Percentiles rank a stretch among this genome's conserved stretches.
phyloP scores from a whole-genome alignment of 805 yeast genomes.

The Saturnispora saitoi region DNA sequence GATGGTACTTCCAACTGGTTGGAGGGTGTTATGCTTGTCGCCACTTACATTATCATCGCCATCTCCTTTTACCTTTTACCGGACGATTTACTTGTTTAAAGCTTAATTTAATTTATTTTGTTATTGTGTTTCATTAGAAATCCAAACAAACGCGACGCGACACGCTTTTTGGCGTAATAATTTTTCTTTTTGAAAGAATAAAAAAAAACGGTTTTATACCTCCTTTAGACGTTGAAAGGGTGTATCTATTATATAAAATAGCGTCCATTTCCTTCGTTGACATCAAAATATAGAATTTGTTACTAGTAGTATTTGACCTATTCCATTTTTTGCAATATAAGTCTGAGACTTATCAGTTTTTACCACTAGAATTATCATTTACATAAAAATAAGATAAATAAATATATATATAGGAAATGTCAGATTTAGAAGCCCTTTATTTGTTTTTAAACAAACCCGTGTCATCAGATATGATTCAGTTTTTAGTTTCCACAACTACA shows the following conservation, averaged over 20 bases:
- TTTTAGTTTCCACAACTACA: constrained; percentile 49
- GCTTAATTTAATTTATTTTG: neutral
- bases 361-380: too few species aligned
- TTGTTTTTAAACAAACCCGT: constrained; percentile 50
- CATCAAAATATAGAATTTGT: too few species aligned
- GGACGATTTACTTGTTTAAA: constrained; percentile 31
- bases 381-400: neutral
- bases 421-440: constrained; percentile 41
- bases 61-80: constrained; percentile 89
- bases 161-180: neutral
- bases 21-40: constrained; percentile 87
- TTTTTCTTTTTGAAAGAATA: neutral
- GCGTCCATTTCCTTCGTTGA: neutral
- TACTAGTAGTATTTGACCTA: too few species aligned
- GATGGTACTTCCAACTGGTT: constrained; percentile 97
- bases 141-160: neutral
- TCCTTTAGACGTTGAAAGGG: neutral
- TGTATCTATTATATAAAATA: neutral
- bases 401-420: constrained; percentile 21
- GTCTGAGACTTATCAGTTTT: too few species aligned
- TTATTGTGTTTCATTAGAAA: neutral
- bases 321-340: too few species aligned
- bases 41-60: constrained; percentile 81
- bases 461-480: constrained; percentile 46
- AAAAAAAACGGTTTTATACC: neutral